phyloP scores from a whole-genome alignment of 305 asterid species.

The Solanum hybrid region DNA sequence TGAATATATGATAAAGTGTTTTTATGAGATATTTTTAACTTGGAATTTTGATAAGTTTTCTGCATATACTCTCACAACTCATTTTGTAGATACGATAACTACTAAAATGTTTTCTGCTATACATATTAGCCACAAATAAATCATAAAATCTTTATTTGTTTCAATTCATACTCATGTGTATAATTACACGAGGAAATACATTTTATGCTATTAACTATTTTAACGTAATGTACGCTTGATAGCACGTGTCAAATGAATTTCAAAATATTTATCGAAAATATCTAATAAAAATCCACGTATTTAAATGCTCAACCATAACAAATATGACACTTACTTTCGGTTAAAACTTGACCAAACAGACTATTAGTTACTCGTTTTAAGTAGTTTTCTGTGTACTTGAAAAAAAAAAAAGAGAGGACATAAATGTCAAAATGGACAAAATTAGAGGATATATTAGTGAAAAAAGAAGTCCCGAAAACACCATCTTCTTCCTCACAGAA shows the following conservation, averaged over 20 bases:
- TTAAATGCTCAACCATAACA: background rate
- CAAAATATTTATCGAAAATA: background rate
- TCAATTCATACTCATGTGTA: background rate
- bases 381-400: background rate
- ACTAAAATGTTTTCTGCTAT: background rate
- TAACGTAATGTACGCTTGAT: background rate
- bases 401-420: background rate
- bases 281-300: background rate
- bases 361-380: background rate
- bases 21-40: background rate
- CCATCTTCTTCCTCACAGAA: slow-evolving; percentile 12
- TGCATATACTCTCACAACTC: background rate
- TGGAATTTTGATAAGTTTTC: background rate
- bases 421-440: background rate
- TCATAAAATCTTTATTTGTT: background rate
- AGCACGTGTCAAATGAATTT: background rate
- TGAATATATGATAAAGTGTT: background rate
- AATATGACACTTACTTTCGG: too few relatives aligned
- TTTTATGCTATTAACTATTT: background rate
- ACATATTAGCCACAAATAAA: background rate
- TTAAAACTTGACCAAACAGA: background rate
- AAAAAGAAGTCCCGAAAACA: background rate
- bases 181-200: background rate
- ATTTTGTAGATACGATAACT: background rate
- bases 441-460: background rate